Evolutionary conservation across 2,329 filamentous ascomycete genomes (phyloP).

Genomic region (Curvularia eragrostidis): DNA sequence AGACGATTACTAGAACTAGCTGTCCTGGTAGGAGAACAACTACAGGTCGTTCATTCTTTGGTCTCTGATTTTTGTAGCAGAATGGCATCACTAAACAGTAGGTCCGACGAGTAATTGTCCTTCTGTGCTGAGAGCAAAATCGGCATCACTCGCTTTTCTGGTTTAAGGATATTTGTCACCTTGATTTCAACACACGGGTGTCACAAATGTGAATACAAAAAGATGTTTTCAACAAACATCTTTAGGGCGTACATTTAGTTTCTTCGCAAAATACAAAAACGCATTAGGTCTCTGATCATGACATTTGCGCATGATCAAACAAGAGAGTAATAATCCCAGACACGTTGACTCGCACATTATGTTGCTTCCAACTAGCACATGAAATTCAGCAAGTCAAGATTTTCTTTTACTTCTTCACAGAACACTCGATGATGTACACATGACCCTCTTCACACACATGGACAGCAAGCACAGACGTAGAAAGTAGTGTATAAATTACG

Average conservation of each 20-base stretch:
- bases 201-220: not conserved
- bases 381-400: not conserved
- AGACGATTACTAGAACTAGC: slow-evolving; percentile 72
- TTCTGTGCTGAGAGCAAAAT: not conserved
- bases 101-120: not conserved
- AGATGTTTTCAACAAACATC: not conserved
- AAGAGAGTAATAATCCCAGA: not conserved
- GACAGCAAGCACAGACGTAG: not conserved
- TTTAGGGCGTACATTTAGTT: not conserved
- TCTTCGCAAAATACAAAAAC: not conserved
- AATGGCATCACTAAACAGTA: not conserved
- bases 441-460: not conserved
- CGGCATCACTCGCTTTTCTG: not conserved
- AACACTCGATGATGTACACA: not conserved
- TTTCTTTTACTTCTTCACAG: not conserved
- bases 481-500: not conserved
- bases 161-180: not conserved
- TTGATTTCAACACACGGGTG: not conserved
- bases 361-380: no score
- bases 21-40: no score
- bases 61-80: not conserved
- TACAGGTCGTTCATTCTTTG: not conserved
- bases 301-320: not conserved
- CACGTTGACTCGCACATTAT: not conserved
- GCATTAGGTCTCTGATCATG: not conserved